Conservation (phyloP, 148 eudicot species). For the Chenopodium quinoa region DNA sequence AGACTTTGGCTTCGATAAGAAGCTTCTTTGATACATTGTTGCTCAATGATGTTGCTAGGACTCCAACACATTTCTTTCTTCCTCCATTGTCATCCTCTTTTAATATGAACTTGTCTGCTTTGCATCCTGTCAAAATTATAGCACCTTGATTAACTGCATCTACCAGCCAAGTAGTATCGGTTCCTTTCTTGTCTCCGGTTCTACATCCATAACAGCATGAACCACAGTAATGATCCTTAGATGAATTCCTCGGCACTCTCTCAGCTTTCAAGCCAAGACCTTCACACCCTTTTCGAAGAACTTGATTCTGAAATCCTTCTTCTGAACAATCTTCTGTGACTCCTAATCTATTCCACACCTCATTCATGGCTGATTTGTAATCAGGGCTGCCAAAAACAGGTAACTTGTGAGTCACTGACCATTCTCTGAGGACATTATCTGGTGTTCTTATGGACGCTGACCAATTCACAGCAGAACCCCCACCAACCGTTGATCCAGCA, state of each 20-base stretch:
- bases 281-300: constrained; percentile 70
- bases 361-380: constrained; percentile 68
- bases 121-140: constrained; percentile 61
- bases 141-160: constrained; percentile 66
- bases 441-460: constrained; percentile 81
- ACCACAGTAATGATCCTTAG: constrained; percentile 77
- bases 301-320: constrained; percentile 77
- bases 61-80: constrained; percentile 54
- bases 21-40: constrained; percentile 49
- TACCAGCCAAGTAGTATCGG: constrained; percentile 78
- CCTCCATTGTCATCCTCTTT: constrained; percentile 23
- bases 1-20: constrained; percentile 53
- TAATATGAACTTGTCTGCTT: constrained; percentile 56
- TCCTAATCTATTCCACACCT: constrained; percentile 64
- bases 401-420: constrained; percentile 54
- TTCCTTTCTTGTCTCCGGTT: constrained; percentile 77
- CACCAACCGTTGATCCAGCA: constrained; percentile 85
- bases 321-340: constrained; percentile 48
- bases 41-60: constrained; percentile 40
- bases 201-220: constrained; percentile 76
- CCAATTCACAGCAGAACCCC: constrained; percentile 91
- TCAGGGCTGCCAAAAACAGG: constrained; percentile 45
- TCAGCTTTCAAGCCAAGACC: constrained; percentile 64
- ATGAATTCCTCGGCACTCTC: constrained; percentile 50
- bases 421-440: constrained; percentile 51